Conservation (phyloP, 441 rosid genomes). For the Eutrema salsugineum region DNA sequence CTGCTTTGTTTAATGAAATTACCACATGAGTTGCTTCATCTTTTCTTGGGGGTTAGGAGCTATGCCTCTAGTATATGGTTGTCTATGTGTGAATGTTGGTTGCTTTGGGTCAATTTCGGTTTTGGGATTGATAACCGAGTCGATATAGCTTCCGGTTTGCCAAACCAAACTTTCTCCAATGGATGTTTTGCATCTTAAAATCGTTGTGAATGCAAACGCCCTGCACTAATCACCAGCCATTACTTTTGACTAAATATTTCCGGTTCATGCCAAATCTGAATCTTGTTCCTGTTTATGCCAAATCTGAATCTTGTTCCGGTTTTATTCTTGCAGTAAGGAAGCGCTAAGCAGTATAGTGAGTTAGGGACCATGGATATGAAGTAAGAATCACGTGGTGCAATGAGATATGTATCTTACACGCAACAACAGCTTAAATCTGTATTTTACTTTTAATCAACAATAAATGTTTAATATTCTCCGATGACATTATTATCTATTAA, state of each 20-base stretch:
- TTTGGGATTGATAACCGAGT: neutral
- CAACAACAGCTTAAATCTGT: neutral
- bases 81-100: neutral
- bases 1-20: neutral
- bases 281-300: too few species aligned
- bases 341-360: slow-evolving; percentile 2
- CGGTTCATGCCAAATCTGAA: neutral
- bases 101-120: neutral
- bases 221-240: neutral
- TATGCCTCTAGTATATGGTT: neutral
- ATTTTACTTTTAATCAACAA: neutral
- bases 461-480: neutral
- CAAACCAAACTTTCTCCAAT: too few species aligned
- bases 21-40: neutral
- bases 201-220: neutral
- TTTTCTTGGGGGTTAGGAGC: neutral
- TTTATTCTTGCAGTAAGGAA: slow-evolving; percentile 24
- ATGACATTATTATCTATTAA: too few species aligned
- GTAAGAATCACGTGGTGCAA: slow-evolving; percentile 5
- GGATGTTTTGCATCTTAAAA: too few species aligned
- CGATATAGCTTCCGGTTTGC: neutral
- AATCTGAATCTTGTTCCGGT: too few species aligned
- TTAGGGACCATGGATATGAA: too few species aligned
- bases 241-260: too few species aligned
- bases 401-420: neutral